Conservation (phyloP, 2,329 filamentous ascomycete genomes). For the Phialemonium atrogriseum region DNA sequence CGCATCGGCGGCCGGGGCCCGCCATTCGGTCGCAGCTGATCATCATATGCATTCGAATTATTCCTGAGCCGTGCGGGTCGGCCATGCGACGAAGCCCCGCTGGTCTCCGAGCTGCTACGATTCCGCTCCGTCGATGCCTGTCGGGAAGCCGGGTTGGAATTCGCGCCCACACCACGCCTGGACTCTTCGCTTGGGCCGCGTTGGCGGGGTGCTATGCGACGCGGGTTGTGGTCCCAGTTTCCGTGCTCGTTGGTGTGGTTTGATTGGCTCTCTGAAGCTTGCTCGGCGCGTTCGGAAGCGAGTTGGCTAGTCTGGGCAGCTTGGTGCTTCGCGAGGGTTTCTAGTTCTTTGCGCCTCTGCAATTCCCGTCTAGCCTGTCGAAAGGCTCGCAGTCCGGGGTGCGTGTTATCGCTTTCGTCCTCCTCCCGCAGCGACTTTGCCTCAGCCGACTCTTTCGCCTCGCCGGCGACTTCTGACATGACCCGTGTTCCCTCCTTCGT, state of each 20-base stretch:
- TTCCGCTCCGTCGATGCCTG: conserved; percentile 35
- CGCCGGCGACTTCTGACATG: conserved; percentile 4
- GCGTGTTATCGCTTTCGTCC: conserved; percentile 31
- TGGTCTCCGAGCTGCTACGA: conserved; percentile 47
- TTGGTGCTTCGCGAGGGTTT: conserved; percentile 35
- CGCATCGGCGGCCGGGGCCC: conserved; percentile 24
- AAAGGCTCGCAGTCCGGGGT: conserved; percentile 48
- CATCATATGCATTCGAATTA: conserved; percentile 26
- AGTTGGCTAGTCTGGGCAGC: conserved; percentile 12
- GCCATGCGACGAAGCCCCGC: conserved; percentile 31
- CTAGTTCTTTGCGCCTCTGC: conserved; percentile 46
- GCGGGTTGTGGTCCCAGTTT: conserved; percentile 33
- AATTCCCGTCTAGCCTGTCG: conserved; percentile 49
- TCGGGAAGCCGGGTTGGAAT: conserved; percentile 17
- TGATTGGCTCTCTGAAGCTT: conserved; percentile 12
- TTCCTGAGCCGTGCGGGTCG: conserved; percentile 32
- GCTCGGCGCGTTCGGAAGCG: conserved; percentile 8
- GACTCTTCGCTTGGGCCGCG: conserved; percentile 36
- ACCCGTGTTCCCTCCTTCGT: conserved; percentile 5
- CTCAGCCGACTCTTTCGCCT: conserved; percentile 9
- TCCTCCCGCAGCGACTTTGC: conserved; percentile 10
- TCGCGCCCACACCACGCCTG: conserved; percentile 16
- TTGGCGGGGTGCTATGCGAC: too few species aligned
- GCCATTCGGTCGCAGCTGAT: conserved; percentile 22
- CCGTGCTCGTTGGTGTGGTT: conserved; percentile 33